phyloP scores from a whole-genome alignment of 768 basidiomycete species.

The Russula emetica region DNA sequence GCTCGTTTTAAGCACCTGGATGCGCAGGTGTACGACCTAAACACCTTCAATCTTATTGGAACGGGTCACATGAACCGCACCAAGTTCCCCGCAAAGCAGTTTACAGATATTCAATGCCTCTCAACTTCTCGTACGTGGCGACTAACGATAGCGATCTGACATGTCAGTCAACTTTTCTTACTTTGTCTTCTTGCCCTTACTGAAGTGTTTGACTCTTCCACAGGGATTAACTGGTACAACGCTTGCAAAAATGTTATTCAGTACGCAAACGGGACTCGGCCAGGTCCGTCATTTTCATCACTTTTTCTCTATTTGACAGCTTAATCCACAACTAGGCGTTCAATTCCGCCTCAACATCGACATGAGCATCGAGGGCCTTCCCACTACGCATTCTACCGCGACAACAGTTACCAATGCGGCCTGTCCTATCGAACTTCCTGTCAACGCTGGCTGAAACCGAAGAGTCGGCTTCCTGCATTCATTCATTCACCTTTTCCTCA shows the following conservation, averaged over 20 bases:
- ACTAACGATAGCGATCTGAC: conserved; percentile 78
- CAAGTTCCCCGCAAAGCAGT: conserved; percentile 62
- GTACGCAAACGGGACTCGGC: conserved; percentile 48
- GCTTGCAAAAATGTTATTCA: conserved; percentile 62
- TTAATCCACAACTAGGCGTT: conserved; percentile 27
- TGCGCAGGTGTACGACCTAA: conserved; percentile 67
- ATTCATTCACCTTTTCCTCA: not conserved
- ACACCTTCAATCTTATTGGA: conserved; percentile 60
- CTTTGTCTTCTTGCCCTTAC: conserved; percentile 13
- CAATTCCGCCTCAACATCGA: conserved; percentile 37
- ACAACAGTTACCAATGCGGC: conserved; percentile 35
- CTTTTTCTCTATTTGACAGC: not conserved
- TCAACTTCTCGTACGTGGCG: conserved; percentile 81
- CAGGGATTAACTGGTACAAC: conserved; percentile 73
- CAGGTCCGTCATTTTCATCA: conserved; percentile 44
- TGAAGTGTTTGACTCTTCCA: conserved; percentile 13
- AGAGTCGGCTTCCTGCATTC: not conserved
- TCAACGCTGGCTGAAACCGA: conserved; percentile 26
- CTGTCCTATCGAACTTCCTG: conserved; percentile 35
- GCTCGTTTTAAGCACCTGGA: conserved; percentile 59
- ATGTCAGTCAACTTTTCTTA: conserved; percentile 47
- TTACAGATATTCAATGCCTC: conserved; percentile 65
- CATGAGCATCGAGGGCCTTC: conserved; percentile 39
- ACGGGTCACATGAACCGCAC: conserved; percentile 56
- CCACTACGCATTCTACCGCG: conserved; percentile 32